Percentiles rank a stretch among this genome's conserved stretches.
These are phyloP conservation scores for Epicoccum sorghinum DNA, from an alignment of 2,329 filamentous ascomycete species.

Conservation along the genomic window DNA sequence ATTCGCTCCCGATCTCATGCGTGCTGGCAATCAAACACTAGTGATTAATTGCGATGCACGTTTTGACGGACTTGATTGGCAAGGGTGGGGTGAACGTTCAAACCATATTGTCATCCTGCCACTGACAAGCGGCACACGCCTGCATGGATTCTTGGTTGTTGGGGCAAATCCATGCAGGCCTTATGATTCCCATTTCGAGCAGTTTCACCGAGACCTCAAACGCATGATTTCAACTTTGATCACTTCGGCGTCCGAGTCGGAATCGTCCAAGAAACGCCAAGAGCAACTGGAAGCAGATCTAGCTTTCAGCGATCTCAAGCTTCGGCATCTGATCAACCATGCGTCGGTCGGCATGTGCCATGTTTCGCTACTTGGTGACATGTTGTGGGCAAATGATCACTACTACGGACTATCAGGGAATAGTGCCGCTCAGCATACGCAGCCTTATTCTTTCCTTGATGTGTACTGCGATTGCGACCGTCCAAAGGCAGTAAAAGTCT, in stretches of 20 bases:
- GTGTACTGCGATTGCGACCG: slow-evolving; percentile 38
- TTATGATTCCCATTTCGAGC: slow-evolving; percentile 39
- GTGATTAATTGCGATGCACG: slow-evolving; percentile 38
- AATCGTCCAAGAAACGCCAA: slow-evolving; percentile 32
- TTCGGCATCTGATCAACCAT: slow-evolving; percentile 45
- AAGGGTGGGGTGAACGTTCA: slow-evolving; percentile 34
- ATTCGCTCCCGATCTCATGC: slow-evolving; percentile 36
- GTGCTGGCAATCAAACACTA: slow-evolving; percentile 28
- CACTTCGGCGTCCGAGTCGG: slow-evolving; percentile 27
- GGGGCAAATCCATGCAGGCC: slow-evolving; percentile 46
- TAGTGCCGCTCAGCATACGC: slow-evolving; percentile 23
- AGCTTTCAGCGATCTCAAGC: slow-evolving; percentile 41
- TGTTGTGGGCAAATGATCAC: slow-evolving; percentile 46
- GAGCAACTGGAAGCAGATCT: slow-evolving; percentile 43
- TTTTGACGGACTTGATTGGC: slow-evolving; percentile 37
- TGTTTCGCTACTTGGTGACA: slow-evolving; percentile 34
- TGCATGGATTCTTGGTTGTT: slow-evolving; percentile 40
- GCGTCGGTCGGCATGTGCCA: slow-evolving; percentile 45
- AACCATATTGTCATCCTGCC: slow-evolving; percentile 37
- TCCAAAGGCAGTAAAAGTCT: slow-evolving; percentile 30
- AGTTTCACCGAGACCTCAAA: slow-evolving; percentile 41
- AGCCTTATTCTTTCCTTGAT: slow-evolving; percentile 31
- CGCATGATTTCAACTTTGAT: slow-evolving; percentile 43
- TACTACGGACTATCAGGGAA: slow-evolving; percentile 39
- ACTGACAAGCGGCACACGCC: slow-evolving; percentile 26